phyloP scores from a whole-genome alignment of 2,329 filamentous ascomycete genomes.

The Diaporthe vexans region DNA sequence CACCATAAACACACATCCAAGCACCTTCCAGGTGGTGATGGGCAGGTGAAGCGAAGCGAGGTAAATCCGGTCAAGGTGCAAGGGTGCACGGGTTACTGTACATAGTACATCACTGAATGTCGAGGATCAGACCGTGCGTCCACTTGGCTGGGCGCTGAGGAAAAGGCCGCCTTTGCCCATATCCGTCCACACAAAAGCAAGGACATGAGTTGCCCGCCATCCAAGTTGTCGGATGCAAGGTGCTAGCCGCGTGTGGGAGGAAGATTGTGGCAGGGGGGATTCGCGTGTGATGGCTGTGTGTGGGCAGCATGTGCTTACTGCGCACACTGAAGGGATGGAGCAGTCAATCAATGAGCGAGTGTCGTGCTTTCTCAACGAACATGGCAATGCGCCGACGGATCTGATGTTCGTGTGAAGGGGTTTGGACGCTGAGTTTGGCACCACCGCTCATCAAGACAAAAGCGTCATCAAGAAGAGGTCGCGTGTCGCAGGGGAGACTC shows the following conservation, averaged over 20 bases:
- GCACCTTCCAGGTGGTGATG: constrained; percentile 29
- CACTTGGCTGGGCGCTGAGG: constrained; percentile 19
- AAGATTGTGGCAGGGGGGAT: constrained; percentile 10
- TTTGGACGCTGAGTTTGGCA: constrained; percentile 20
- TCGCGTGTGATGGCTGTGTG: constrained; percentile 11
- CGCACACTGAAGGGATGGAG: constrained; percentile 14
- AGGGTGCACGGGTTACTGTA: constrained; percentile 15
- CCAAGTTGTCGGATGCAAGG: constrained; percentile 26
- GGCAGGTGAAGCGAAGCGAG: constrained; percentile 31
- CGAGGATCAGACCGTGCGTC: constrained; percentile 30
- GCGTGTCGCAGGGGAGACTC: not conserved
- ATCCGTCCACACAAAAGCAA: not conserved
- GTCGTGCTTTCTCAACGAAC: not conserved
- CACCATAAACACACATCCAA: constrained; percentile 26
- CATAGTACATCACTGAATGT: constrained; percentile 9
- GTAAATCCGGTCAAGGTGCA: constrained; percentile 27
- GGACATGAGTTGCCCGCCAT: constrained; percentile 14
- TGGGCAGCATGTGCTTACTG: constrained; percentile 21
- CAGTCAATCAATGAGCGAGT: constrained; percentile 11
- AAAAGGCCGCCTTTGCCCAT: not conserved
- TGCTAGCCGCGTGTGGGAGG: constrained; percentile 12
- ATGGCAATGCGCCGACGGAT: constrained; percentile 2
- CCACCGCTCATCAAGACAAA: constrained; percentile 13
- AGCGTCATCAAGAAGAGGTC: not conserved
- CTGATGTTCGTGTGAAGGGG: constrained; percentile 16